phyloP scores from a whole-genome alignment of 2,329 filamentous ascomycete genomes.

The Fusarium robinianum region DNA sequence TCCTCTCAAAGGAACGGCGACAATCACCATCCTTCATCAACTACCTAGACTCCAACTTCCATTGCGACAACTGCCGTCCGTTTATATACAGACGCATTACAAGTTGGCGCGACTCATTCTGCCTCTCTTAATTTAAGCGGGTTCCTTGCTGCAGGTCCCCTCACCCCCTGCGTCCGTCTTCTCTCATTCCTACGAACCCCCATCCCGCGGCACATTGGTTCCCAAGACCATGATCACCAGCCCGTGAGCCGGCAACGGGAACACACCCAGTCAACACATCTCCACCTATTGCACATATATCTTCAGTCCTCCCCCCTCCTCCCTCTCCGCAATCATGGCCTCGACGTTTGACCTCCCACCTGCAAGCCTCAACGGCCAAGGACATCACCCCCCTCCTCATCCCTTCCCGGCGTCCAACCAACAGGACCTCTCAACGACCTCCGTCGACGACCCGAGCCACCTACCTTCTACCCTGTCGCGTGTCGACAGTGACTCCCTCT shows the following conservation, averaged over 20 bases:
- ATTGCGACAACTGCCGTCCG: background rate
- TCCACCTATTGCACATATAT: slow-evolving; percentile 43
- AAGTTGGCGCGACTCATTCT: slow-evolving; percentile 21
- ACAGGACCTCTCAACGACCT: slow-evolving; percentile 36
- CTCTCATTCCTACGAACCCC: slow-evolving; percentile 22
- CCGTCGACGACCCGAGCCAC: slow-evolving; percentile 44
- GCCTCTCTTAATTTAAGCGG: slow-evolving; percentile 16
- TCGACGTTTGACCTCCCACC: slow-evolving; percentile 49
- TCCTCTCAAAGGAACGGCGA: slow-evolving; percentile 14
- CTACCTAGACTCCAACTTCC: slow-evolving; percentile 5
- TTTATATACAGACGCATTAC: slow-evolving; percentile 4
- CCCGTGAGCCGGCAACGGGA: slow-evolving; percentile 39
- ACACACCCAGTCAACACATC: slow-evolving; percentile 30
- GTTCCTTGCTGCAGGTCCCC: too few species aligned
- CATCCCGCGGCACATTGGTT: slow-evolving; percentile 19
- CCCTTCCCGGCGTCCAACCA: slow-evolving; percentile 30
- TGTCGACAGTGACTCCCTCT: slow-evolving; percentile 38
- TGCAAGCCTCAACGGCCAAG: slow-evolving; percentile 45
- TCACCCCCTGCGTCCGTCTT: too few species aligned
- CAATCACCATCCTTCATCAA: slow-evolving; percentile 11
- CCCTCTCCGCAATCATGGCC: slow-evolving; percentile 46
- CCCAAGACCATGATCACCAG: slow-evolving; percentile 40
- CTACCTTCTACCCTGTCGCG: slow-evolving; percentile 52
- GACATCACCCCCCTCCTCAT: slow-evolving; percentile 39
- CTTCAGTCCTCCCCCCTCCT: slow-evolving; percentile 33